Conservation (phyloP, 257 asterid species). For the Solanum sejunctum region DNA sequence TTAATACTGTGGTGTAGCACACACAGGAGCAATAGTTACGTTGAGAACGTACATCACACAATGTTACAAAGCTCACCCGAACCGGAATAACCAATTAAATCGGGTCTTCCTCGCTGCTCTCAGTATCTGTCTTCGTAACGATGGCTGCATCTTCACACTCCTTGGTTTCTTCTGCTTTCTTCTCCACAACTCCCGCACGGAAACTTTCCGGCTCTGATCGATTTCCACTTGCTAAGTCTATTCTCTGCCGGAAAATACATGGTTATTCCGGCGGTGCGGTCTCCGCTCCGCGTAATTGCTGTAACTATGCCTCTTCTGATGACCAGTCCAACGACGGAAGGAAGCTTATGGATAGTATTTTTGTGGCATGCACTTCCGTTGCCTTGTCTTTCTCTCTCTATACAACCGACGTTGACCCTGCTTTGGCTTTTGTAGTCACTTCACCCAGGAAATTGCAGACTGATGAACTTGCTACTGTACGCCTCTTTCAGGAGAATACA, state of each 20-base stretch:
- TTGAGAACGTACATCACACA: background rate
- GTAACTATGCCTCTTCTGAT: constrained; percentile 11
- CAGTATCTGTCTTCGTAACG: background rate
- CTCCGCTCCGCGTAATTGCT: constrained; percentile 21
- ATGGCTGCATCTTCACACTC: constrained; percentile 17
- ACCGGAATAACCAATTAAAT: background rate
- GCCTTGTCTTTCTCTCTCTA: constrained; percentile 70
- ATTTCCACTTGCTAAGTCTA: constrained; percentile 6
- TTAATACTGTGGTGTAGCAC: background rate
- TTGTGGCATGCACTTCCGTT: constrained; percentile 66
- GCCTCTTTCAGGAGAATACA: constrained; percentile 83
- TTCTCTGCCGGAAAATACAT: background rate
- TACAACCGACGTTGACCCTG: constrained; percentile 51
- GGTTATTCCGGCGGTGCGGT: background rate
- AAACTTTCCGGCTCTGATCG: background rate
- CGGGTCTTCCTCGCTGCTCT: background rate
- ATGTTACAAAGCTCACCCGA: background rate
- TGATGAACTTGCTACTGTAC: constrained; percentile 93
- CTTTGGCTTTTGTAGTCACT: constrained; percentile 66
- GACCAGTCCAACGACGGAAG: constrained; percentile 20
- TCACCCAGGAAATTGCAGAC: constrained; percentile 71
- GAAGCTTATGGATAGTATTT: constrained; percentile 39
- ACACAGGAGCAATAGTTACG: background rate
- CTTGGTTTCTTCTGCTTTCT: constrained; percentile 12
- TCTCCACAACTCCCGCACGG: background rate